Evolutionary conservation across 768 basidiomycete genomes (phyloP), one percentile per base, ranked within the genome.

Genomic region (Mycena floridula): DNA sequence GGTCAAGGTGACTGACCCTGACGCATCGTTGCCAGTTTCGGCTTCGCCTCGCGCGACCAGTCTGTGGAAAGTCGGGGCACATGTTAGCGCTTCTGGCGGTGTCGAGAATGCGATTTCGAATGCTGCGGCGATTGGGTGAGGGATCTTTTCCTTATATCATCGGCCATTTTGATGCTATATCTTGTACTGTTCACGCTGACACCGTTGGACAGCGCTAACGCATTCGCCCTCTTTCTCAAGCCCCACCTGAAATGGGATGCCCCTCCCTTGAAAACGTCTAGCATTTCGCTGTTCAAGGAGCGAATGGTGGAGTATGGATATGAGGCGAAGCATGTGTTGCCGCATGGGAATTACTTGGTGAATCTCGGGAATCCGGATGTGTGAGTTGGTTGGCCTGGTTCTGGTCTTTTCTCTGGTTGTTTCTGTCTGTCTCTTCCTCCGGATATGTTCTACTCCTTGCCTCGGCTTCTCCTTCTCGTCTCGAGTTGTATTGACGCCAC

Each of bases 331-430:
- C 64, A 84, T 47, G 70, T 92, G 2, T 64, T 94, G 2, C 89
- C 89, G 1, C 91, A 93, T 51, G 89, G 88, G 23, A 89, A 80
- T 51, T 93, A 92, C 58, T 73, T 93, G 23, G 75, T 92, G 40
- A 93, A 93, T 55, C 72, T 92, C 1, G 90, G 81, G 32, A 91
- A 91, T 59, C 82, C 85, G 0, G 85, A 90, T 47, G 50, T 51
- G 87, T 89, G 41, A 44, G 85, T n/a, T n/a, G n/a, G n/a, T n/a
- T n/a, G 63, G 20, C 3, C n/a, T 21, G 4, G 23, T 41, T 20
- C 23, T 22, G 20, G 15, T 12, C 13, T 46, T 18, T n/a, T n/a
- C n/a, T n/a, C n/a, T n/a, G n/a, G n/a, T n/a, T n/a, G n/a, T n/a
- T n/a, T n/a, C n/a, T n/a, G n/a, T n/a, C n/a, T n/a, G n/a, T n/a